Conservation (phyloP, 2,329 filamentous ascomycete genomes). For the Ophiostoma pallidulum region DNA sequence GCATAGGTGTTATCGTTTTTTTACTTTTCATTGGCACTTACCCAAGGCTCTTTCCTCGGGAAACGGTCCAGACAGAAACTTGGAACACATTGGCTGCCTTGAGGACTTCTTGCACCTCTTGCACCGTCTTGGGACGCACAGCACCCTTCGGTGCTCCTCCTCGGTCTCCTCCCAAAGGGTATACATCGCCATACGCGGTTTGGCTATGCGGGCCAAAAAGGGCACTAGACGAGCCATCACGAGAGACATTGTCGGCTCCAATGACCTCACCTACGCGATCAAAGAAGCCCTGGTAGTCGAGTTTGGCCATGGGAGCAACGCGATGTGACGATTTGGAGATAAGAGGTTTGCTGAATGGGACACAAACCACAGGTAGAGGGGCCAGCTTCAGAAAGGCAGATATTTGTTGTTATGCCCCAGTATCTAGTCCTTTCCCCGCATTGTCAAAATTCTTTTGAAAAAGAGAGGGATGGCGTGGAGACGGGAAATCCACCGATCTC, state of each 20-base stretch:
- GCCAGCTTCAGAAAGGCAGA: too few relatives aligned
- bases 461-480: too few relatives aligned
- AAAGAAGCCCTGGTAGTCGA: background rate
- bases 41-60: slow-evolving; percentile 34
- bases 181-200: background rate
- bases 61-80: slow-evolving; percentile 25
- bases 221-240: background rate
- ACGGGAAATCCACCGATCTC: too few relatives aligned
- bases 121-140: background rate
- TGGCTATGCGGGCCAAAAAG: background rate
- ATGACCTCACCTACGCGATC: background rate
- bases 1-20: too few relatives aligned
- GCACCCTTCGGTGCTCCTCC: background rate
- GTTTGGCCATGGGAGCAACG: too few relatives aligned
- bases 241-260: background rate
- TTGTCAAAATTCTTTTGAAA: too few relatives aligned
- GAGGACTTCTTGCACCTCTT: slow-evolving; percentile 26
- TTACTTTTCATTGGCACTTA: too few relatives aligned
- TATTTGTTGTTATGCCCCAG: too few relatives aligned
- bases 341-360: too few relatives aligned
- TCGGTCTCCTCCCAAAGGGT: background rate
- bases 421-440: too few relatives aligned
- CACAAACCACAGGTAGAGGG: too few relatives aligned
- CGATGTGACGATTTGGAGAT: background rate
- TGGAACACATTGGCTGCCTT: slow-evolving; percentile 25